Base-by-base conservation (phyloP, 2,329 filamentous ascomycete genomes). In the Ascochyta pisi region DNA sequence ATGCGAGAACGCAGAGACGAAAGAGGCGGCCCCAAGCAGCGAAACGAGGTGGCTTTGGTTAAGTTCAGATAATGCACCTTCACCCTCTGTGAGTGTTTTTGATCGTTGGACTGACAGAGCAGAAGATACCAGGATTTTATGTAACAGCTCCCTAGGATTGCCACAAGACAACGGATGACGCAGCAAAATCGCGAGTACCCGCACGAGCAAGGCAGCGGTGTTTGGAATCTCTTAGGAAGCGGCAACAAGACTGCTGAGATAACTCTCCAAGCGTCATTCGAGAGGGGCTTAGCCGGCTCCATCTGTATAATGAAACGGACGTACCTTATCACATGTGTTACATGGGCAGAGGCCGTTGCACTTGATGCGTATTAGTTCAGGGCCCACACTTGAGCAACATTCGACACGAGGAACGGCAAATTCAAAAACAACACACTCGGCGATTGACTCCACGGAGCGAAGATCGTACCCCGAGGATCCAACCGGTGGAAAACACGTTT, bases 281-380 rank as follows among this genome's bases (percentile, higher is more conserved):
- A 35, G 3, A 10, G 2, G n/a, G 13, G n/a, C 6, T 29, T 8
- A 4, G 31, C 33, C 26, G 29, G 24, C 8, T 15, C 6, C 31
- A 6, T 43, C 16, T 12, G 15, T 12, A 31, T 35, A 19, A 35
- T 39, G 22, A 39, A 42, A 27, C 6, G 22, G 44, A 37, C 47
- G 75, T 69, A 83, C 81, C 74, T 84, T 86, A 40, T 77, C 74
- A 73, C 86, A 88, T 23, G 82, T 84, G 55, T 79, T 80, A 71
- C 86, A 88, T 34, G 84, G 85, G 47, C 77, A 79, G 42, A 79
- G 67, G 24, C 84, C 85, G 73, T 87, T 84, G 72, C 85, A 87
- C 85, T 87, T 61, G 44, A 24, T 43, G 37, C 29, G 13, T 54
- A 57, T 69, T 60, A 66, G 54, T 44, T 24, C 19, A 31, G 61